Base-by-base conservation (phyloP, 805 yeast genomes). In the Candida nemodendra region DNA sequence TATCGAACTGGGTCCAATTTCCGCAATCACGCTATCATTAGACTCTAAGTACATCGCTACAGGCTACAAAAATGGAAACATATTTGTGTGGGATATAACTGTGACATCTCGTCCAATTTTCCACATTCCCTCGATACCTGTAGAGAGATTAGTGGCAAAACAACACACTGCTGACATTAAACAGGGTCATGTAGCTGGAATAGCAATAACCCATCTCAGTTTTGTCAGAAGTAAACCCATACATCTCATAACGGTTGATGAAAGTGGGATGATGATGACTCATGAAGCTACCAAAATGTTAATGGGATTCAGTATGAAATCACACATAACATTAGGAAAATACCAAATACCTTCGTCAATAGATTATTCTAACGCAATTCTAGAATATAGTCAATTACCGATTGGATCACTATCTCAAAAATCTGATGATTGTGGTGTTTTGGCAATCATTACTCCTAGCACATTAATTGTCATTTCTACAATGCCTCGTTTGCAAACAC, bases 31-130 rank as follows among this genome's bases (percentile, higher is more conserved):
- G 0, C 61, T 83, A 11, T 81, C 93, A 0, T 63, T 75, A 5
- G 96, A 90, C 55, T 82, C 85, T 1, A 69, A 83, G 0, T 75
- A 72, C 50, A 45, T 88, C 3, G 87, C 84, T 0, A 82, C 79
- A 0, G 95, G 95, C 1, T 78, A 73, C 47, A 65, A 68, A 4
- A 62, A 70, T 16, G 98, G 97, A 0, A 68, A 66, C 37, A 70
- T 90, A 2, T 63, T 71, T 19, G 48, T 85, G 2, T 91, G 96
- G 95, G 80, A 84, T 44, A 48, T 82, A 18, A 47, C 56, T 11
- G 59, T 56, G 21, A 59, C 56, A 17, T 38, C 34, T 29, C 50
- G 39, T 8, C 68, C 66, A 6, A 34, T 50, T n/a, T 33, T 65
- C 26, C 50, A 50, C 27, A 54, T 64, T 8, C 39, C 54, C 3